phyloP scores from a whole-genome alignment of 2,329 filamentous ascomycete genomes.

The Fusarium humuli region DNA sequence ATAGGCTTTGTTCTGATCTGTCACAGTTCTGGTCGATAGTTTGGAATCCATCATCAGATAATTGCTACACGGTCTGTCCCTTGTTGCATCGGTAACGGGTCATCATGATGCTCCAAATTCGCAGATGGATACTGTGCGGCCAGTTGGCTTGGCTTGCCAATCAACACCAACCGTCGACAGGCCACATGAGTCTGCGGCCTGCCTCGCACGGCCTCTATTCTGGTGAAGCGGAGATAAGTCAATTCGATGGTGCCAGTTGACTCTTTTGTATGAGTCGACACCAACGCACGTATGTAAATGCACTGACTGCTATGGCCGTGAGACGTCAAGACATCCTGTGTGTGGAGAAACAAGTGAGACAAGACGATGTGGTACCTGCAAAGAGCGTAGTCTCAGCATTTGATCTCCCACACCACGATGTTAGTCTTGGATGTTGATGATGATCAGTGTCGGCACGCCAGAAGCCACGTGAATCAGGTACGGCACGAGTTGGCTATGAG shows the following conservation, averaged over 20 bases:
- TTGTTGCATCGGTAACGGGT: slow-evolving; percentile 9
- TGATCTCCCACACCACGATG: slow-evolving; percentile 14
- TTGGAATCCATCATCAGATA: slow-evolving; percentile 7
- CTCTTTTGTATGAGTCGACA: slow-evolving; percentile 26
- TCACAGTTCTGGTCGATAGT: not conserved
- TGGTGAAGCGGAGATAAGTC: slow-evolving; percentile 29
- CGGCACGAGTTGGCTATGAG: slow-evolving; percentile 35
- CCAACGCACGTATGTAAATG: slow-evolving; percentile 3
- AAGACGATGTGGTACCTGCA: slow-evolving; percentile 11
- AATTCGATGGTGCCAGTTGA: slow-evolving; percentile 10
- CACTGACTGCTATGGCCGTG: slow-evolving; percentile 13
- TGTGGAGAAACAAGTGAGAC: slow-evolving; percentile 31
- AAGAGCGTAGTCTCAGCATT: not conserved
- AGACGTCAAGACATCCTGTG: slow-evolving; percentile 7
- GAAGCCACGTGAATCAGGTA: slow-evolving; percentile 45
- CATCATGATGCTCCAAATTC: slow-evolving; percentile 12
- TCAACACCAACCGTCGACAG: slow-evolving; percentile 14
- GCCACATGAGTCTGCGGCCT: slow-evolving; percentile 37
- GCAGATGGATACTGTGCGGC: slow-evolving; percentile 9
- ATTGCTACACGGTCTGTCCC: not conserved
- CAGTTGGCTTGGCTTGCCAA: slow-evolving; percentile 5
- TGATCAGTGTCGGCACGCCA: slow-evolving; percentile 28
- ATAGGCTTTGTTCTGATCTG: slow-evolving; percentile 1
- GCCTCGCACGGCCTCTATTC: slow-evolving; percentile 31
- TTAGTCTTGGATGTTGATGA: slow-evolving; percentile 11